Base-by-base conservation (phyloP, 176 grass and related monocot species). In the Bromus sterilis region DNA sequence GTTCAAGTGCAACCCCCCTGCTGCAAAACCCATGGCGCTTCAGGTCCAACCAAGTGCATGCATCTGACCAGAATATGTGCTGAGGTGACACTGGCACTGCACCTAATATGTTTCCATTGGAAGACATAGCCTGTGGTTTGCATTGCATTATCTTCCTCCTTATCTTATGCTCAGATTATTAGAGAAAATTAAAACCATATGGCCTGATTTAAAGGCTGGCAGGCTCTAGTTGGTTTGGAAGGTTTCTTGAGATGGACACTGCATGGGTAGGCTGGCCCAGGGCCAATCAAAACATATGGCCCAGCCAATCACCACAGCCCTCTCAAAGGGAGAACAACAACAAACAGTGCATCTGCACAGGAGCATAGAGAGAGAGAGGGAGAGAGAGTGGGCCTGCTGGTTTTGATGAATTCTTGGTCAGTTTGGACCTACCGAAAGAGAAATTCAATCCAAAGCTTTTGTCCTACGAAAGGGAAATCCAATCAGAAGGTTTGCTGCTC, bases 191-290 rank as follows among this genome's bases (percentile, higher is more conserved):
- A 14, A 69, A 25, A 4, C 15, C 0, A 51, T 20, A 42, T 70
- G 25, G 1, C 30, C 21, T 42, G 23, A 72, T 66, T 67, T 35
- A 48, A 77, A 83, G 39, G 0, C 32, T 80, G 40, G 61, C 20
- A 76, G 37, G 60, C 40, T 81, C 75, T 46, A 56, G 84, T 85
- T 85, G 64, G 41, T 37, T 63, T 73, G 74, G 65, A 51, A 48
- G 66, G 78, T 86, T 76, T 74, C 44, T 74, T 89, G 78, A 74
- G 56, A 86, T 78, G 78, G 83, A 86, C 88, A 59, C 4, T 24
- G 46, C 83, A 82, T 25, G 64, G 73, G 64, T 29, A 64, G 78
- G 16, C 5, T 82, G 83, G 72, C 56, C 78, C 83, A 57, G 73
- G 6, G 64, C 65, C 35, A 77, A 73, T 86, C 62, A 63, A 89